phyloP scores from a whole-genome alignment of 768 basidiomycete genomes.

The Sistotremastrum niveocremeum region DNA sequence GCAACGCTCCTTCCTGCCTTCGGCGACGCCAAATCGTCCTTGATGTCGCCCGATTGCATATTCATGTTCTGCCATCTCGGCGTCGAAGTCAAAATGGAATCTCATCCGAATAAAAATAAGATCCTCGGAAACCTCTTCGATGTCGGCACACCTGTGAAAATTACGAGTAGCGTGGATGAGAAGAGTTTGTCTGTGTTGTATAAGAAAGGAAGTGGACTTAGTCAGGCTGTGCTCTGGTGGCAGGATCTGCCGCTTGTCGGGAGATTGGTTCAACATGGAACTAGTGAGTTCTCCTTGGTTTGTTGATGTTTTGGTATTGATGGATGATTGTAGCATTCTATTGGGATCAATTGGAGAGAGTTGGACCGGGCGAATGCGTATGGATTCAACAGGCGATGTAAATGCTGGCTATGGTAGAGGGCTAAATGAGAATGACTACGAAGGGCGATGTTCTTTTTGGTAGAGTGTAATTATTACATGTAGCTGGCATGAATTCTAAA shows the following conservation, averaged over 20 bases:
- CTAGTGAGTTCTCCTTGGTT: background rate
- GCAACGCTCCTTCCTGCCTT: conserved; percentile 10
- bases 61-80: background rate
- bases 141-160: background rate
- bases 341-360: conserved; percentile 1
- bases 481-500: too few relatives aligned
- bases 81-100: background rate
- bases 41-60: background rate
- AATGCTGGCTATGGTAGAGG: too few relatives aligned
- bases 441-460: too few relatives aligned
- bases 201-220: background rate
- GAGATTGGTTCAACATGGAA: background rate
- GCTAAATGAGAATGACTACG: too few relatives aligned
- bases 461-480: too few relatives aligned
- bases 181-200: background rate
- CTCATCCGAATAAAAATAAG: background rate
- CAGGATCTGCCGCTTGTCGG: background rate
- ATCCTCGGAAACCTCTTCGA: background rate
- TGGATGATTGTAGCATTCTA: background rate
- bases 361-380: too few relatives aligned
- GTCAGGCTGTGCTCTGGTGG: background rate
- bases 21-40: conserved; percentile 5
- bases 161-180: background rate
- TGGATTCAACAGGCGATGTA: too few relatives aligned
- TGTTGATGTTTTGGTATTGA: too few relatives aligned